These are phyloP conservation scores for Picocystis salinarum DNA, from an alignment of 139 green algal species.

Conservation along the genomic window DNA sequence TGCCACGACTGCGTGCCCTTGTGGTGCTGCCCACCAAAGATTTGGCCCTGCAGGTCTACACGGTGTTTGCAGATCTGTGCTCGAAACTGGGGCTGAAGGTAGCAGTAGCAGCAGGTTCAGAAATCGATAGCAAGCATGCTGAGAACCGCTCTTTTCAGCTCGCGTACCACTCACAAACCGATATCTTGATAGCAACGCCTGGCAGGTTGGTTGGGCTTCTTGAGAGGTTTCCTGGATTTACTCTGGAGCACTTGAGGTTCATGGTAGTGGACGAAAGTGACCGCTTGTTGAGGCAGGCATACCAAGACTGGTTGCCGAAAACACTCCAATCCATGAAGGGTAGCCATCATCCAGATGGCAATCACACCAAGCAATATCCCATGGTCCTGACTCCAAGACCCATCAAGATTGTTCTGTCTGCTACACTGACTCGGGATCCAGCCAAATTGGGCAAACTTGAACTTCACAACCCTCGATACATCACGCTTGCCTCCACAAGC, in stretches of 20 bases:
- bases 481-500: conserved; percentile 24
- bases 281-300: conserved; percentile 73
- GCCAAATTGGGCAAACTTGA: conserved; percentile 42
- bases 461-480: conserved; percentile 55
- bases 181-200: conserved; percentile 53
- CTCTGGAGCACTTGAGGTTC: conserved; percentile 32
- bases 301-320: conserved; percentile 74
- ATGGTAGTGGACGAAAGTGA: conserved; percentile 84
- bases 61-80: conserved; percentile 24
- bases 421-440: conserved; percentile 77
- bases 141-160: neutral
- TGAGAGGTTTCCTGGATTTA: conserved; percentile 24
- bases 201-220: conserved; percentile 56
- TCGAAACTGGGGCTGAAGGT: conserved; percentile 27
- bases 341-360: conserved; percentile 22
- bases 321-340: no score
- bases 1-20: conserved; percentile 28
- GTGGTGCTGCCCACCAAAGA: conserved; percentile 62
- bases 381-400: conserved; percentile 5
- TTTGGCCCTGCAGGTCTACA: conserved; percentile 40
- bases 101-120: conserved; percentile 23
- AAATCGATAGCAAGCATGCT: neutral
- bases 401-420: conserved; percentile 72
- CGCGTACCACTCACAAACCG: conserved; percentile 4
- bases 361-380: neutral